These are phyloP conservation scores for Leccinum imitatum DNA, from an alignment of 768 basidiomycete genomes.

Conservation along the genomic window DNA sequence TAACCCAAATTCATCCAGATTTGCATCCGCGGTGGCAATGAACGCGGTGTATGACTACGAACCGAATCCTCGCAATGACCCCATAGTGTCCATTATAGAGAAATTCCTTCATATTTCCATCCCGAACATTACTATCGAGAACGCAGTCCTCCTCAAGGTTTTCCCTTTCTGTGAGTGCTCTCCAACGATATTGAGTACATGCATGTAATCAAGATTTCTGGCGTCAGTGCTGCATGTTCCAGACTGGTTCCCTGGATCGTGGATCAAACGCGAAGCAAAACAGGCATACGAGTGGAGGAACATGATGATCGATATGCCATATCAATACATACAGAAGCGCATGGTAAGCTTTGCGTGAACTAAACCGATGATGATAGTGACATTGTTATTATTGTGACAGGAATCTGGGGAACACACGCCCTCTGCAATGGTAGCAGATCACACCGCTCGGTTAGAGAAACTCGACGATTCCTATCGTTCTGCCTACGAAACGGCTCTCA, in stretches of 20 bases:
- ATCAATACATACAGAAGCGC: not conserved
- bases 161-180: not conserved
- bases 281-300: not conserved
- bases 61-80: not conserved
- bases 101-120: not conserved
- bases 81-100: not conserved
- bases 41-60: constrained; percentile 6
- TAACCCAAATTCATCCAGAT: constrained; percentile 13
- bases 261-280: constrained; percentile 6
- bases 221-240: constrained; percentile 9
- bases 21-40: constrained; percentile 32
- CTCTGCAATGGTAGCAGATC: constrained; percentile 13
- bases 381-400: not conserved
- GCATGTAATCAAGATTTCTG: not conserved
- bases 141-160: not conserved
- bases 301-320: constrained; percentile 5
- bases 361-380: not conserved
- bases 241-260: constrained; percentile 13
- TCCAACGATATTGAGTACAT: not conserved
- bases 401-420: not conserved
- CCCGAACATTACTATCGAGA: not conserved
- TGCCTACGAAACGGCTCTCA: constrained; percentile 1
- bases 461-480: constrained; percentile 1
- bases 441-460: constrained; percentile 5
- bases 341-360: not conserved